A percentile compares a stretch with the other conserved stretches of the same genome.
phyloP scores from a whole-genome alignment of 177 flowering plant species.

The Tripterygium wilfordii region DNA sequence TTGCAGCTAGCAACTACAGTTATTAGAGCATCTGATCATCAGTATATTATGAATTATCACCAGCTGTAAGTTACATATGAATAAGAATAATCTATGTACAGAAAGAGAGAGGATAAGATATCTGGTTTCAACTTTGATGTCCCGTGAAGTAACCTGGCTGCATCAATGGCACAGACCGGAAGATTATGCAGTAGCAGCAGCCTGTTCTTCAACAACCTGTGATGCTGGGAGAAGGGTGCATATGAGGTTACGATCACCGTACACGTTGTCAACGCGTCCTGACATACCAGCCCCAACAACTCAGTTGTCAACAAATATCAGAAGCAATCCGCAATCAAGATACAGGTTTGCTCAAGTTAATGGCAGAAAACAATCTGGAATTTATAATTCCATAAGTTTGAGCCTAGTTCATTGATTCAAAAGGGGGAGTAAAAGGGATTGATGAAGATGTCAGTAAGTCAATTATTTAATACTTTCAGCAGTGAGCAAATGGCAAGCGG shows the following conservation, averaged over 20 bases:
- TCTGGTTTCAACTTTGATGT: slow-evolving; percentile 3
- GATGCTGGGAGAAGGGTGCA: slow-evolving; percentile 86
- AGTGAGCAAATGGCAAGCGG: too few species aligned
- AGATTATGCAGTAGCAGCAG: slow-evolving; percentile 78
- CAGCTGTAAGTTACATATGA: slow-evolving; percentile 12
- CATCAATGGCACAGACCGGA: background rate
- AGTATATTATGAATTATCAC: slow-evolving; percentile 14
- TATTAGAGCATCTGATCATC: slow-evolving; percentile 17
- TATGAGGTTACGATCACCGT: slow-evolving; percentile 92
- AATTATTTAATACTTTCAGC: too few species aligned
- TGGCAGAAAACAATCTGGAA: too few species aligned
- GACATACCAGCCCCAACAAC: slow-evolving; percentile 13
- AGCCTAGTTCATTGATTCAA: too few species aligned
- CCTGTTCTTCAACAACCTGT: slow-evolving; percentile 65
- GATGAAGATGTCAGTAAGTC: too few species aligned
- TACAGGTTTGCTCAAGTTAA: too few species aligned
- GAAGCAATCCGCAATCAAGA: too few species aligned
- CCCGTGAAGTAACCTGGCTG: slow-evolving; percentile 1
- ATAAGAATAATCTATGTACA: slow-evolving; percentile 33
- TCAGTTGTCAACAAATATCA: background rate
- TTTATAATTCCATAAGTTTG: too few species aligned
- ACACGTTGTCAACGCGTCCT: slow-evolving; percentile 98
- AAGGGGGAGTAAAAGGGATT: too few species aligned
- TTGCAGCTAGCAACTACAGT: slow-evolving; percentile 20
- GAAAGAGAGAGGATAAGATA: slow-evolving; percentile 4